Base-by-base conservation (phyloP, 352 stramenopile genomes). In the Globisporangium takayamanum region DNA sequence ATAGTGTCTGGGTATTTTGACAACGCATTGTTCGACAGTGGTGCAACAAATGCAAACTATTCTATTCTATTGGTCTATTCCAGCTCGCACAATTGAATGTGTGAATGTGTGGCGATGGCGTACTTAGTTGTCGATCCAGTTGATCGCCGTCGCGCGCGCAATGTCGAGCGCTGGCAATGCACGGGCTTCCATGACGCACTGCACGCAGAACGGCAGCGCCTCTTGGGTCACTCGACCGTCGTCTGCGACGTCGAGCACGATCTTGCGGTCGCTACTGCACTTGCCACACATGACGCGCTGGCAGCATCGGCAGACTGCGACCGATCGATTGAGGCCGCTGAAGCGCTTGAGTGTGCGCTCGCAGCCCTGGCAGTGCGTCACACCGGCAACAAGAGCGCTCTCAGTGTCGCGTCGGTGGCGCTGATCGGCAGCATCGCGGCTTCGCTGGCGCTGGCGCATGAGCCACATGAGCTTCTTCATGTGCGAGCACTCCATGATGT, bases 131-230 rank as follows among this genome's bases (percentile, higher is more conserved):
- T 39, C 33, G 33, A 39, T 12, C 42, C 16, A n/a, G 42, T 22
- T 48, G 6, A 22, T 11, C 10, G 64, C 39, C 10, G 67, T 72
- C 2, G 71, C 68, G 15, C 74, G 53, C 3, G 69, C 73, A 22
- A 86, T 72, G 54, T 71, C 66, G 62, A 67, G 72, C 8, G 75
- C 69, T 25, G 72, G 74, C 10, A 78, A 14, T 16, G 72, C 62
- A 49, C 76, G 82, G 44, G 76, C 69, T 50, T 82, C 80, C 5
- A 87, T 49, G 8, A 86, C 72, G 67, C 80, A 89, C 20, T 53
- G 67, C 26, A 78, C 62, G 62, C 80, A 90, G 53, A 88, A 90
- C 14, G 72, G 60, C 22, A 88, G 69, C 50, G 61, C 55, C 28
- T 76, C 76, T 33, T 77, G 74, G 5, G 69, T 74, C 36, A 76